Conservation (phyloP, 768 basidiomycete species). For the Collybia nuda region DNA sequence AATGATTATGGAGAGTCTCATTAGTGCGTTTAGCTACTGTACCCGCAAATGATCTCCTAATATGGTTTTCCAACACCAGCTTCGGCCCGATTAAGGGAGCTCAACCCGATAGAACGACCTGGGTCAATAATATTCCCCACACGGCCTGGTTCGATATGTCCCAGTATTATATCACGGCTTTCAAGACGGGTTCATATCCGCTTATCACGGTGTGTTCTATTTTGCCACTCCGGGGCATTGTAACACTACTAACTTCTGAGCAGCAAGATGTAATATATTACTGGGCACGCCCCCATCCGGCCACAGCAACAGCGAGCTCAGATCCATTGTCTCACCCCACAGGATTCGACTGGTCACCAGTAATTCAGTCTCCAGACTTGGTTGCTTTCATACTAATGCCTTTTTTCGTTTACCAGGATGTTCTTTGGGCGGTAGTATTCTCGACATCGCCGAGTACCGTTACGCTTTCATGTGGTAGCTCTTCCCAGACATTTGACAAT, state of each 20-base stretch:
- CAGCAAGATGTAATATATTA: slow-evolving; percentile 49
- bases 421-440: slow-evolving; percentile 67
- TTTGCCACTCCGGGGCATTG: slow-evolving; percentile 13
- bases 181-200: slow-evolving; percentile 66
- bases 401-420: slow-evolving; percentile 37
- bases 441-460: slow-evolving; percentile 52
- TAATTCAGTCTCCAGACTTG: slow-evolving; percentile 21
- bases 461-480: slow-evolving; percentile 44
- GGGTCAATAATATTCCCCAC: slow-evolving; percentile 40
- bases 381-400: not conserved
- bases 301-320: slow-evolving; percentile 36
- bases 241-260: not conserved
- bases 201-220: slow-evolving; percentile 46
- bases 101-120: slow-evolving; percentile 43
- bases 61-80: no score
- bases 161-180: slow-evolving; percentile 64
- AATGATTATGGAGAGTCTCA: slow-evolving; percentile 81
- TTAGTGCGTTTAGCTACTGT: slow-evolving; percentile 40
- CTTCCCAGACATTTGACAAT: slow-evolving; percentile 37
- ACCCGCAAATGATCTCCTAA: not conserved
- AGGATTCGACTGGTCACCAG: slow-evolving; percentile 51
- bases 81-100: slow-evolving; percentile 58
- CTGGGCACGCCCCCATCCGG: slow-evolving; percentile 66
- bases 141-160: slow-evolving; percentile 62
- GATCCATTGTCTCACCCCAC: slow-evolving; percentile 47